Conservation (phyloP, 1,139 yeast genomes). For the Taphrina flavorubra region DNA sequence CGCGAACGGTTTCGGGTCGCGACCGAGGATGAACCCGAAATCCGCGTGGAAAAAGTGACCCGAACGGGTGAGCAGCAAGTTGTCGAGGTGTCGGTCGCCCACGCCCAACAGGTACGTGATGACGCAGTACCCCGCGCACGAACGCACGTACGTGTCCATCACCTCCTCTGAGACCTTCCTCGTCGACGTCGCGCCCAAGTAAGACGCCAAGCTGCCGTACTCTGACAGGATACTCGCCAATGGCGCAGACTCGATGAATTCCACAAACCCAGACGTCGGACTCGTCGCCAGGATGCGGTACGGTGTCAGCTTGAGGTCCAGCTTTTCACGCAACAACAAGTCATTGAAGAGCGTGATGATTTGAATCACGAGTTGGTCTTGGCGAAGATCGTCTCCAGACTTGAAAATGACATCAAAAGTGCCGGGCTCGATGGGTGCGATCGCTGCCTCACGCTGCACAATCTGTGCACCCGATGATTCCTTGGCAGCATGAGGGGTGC, state of each 20-base stretch:
- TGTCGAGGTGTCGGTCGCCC: slow-evolving; percentile 96
- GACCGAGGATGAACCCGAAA: slow-evolving; percentile 93
- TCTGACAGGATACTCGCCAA: slow-evolving; percentile 77
- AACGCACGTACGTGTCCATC: slow-evolving; percentile 92
- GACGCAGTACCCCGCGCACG: slow-evolving; percentile 98
- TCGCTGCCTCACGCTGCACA: slow-evolving; percentile 67
- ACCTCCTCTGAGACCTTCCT: slow-evolving; percentile 69
- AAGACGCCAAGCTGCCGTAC: slow-evolving; percentile 69
- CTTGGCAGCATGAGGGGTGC: slow-evolving; percentile 49
- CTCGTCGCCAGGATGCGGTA: slow-evolving; percentile 91
- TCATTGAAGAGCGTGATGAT: slow-evolving; percentile 91
- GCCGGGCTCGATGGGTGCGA: slow-evolving; percentile 69
- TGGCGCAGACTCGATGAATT: slow-evolving; percentile 90
- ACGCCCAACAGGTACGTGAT: slow-evolving; percentile 93
- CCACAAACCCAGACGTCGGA: slow-evolving; percentile 87
- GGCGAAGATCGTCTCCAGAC: slow-evolving; percentile 93
- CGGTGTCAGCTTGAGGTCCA: slow-evolving; percentile 85
- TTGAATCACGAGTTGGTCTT: slow-evolving; percentile 94
- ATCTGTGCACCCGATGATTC: slow-evolving; percentile 51
- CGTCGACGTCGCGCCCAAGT: slow-evolving; percentile 52
- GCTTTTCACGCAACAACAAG: slow-evolving; percentile 82
- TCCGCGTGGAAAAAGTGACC: slow-evolving; percentile 73
- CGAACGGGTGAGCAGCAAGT: slow-evolving; percentile 71
- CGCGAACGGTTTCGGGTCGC: slow-evolving; percentile 98
- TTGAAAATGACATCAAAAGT: slow-evolving; percentile 87